Percentiles rank a stretch among this genome's conserved stretches.
Evolutionary conservation across 2,329 filamentous ascomycete species (phyloP).

Genomic region (Curvularia verruculosa): DNA sequence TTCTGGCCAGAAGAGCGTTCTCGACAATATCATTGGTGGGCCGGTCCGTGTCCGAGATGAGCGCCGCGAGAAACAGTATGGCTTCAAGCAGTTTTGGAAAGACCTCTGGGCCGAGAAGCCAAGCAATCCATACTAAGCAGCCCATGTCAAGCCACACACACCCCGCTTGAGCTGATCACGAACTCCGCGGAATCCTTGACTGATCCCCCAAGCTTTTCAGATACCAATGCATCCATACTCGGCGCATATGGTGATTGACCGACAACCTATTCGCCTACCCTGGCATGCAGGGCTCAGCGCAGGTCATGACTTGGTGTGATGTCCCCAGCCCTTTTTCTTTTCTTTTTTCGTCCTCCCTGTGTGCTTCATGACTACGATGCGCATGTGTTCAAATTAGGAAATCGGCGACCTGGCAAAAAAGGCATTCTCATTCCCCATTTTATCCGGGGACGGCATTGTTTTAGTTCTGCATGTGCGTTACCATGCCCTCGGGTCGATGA

Average conservation of each 20-base stretch:
- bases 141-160: constrained; percentile 1
- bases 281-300: constrained; percentile 2
- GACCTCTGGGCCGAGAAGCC: constrained; percentile 66
- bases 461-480: constrained; percentile 13
- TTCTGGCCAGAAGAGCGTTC: constrained; percentile 57
- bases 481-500: constrained; percentile 17
- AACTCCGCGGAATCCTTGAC: background rate
- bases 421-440: background rate
- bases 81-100: constrained; percentile 86
- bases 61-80: constrained; percentile 73
- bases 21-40: constrained; percentile 65
- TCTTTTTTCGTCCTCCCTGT: background rate
- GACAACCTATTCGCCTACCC: constrained; percentile 14
- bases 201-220: constrained; percentile 1
- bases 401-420: background rate
- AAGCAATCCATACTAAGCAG: constrained; percentile 9
- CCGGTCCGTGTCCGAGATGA: constrained; percentile 74
- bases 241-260: constrained; percentile 4
- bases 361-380: constrained; percentile 9
- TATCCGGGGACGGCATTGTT: background rate
- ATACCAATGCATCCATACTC: background rate
- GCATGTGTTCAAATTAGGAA: constrained; percentile 12
- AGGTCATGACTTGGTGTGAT: background rate
- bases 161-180: background rate
- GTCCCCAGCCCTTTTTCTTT: background rate